A percentile compares a stretch with the other conserved stretches of the same genome.
Evolutionary conservation across 345 rosid species (phyloP).

Genomic region (Brassica juncea): DNA sequence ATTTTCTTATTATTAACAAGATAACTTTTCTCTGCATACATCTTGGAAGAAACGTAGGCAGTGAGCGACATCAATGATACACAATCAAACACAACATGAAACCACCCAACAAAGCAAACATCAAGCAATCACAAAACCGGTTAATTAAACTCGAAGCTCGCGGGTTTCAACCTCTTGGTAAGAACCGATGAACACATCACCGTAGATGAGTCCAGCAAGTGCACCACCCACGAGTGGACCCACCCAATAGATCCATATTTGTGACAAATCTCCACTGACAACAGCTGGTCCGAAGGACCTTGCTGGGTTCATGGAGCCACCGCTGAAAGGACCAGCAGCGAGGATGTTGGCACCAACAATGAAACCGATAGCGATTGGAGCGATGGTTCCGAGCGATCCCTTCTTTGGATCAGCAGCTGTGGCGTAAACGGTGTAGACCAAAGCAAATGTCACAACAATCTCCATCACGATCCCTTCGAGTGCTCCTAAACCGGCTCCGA

Average conservation of each 20-base stretch:
- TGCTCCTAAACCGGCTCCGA: slow-evolving; percentile 64
- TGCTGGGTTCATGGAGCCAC: slow-evolving; percentile 96
- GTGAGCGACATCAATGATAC: not conserved
- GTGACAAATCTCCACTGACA: slow-evolving; percentile 64
- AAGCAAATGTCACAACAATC: slow-evolving; percentile 69
- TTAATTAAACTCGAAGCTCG: slow-evolving; percentile 16
- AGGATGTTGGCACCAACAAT: slow-evolving; percentile 89
- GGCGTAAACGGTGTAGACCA: slow-evolving; percentile 88
- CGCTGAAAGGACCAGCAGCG: slow-evolving; percentile 92
- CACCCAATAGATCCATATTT: slow-evolving; percentile 79
- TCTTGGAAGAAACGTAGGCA: slow-evolving; percentile 7
- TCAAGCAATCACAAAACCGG: not conserved
- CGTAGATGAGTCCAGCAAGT: slow-evolving; percentile 77
- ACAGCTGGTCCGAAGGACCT: slow-evolving; percentile 92
- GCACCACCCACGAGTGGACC: slow-evolving; percentile 87
- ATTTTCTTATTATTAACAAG: slow-evolving; percentile 20
- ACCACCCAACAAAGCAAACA: slow-evolving; percentile 18
- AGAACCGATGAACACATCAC: slow-evolving; percentile 68
- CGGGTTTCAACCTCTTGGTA: slow-evolving; percentile 48
- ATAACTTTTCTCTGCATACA: not conserved
- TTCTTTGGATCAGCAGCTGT: slow-evolving; percentile 85
- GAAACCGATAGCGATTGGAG: slow-evolving; percentile 88
- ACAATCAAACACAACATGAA: slow-evolving; percentile 25
- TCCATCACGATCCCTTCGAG: slow-evolving; percentile 71
- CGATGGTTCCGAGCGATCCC: slow-evolving; percentile 70